Base-by-base conservation (phyloP, 129 eudicot genomes). In the Centrapalus pauciflorus region DNA sequence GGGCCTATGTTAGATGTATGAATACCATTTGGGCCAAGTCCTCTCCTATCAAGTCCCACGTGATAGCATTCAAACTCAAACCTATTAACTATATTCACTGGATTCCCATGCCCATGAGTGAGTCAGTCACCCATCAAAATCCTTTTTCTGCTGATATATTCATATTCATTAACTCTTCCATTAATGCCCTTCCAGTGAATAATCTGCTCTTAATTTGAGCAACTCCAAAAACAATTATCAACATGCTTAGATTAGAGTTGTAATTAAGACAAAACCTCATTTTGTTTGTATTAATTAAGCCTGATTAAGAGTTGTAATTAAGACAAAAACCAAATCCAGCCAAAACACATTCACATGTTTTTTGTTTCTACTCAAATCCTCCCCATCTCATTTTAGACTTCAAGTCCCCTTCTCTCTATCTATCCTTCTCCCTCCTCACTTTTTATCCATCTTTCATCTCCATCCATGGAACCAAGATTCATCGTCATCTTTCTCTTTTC, bases 291-390 rank as follows among this genome's bases (percentile, higher is more conserved):
- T 71, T 60, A 71, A 71, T 71, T 60, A 71, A 71, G 26, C 69
- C 46, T 71, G 34, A 59, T 59, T 46, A 61, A 55, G 7, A 5
- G 1, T 32, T 9, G 40, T 48, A 35, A 32, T 26, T 26, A 14
- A 64, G 2, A 45, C 35, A 48, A 46, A 66, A n/a, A 11, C 61
- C 61, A 46, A 25, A 71, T 46, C 61, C 62, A 49, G 67, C 77
- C 77, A 72, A 72, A 48, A 50, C n/a, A 61, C 61, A 72, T 61
- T 71, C 77, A 72, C 77, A 23, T 72, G 77, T 72, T 50, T 61
- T n/a, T 61, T 72, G 74, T 69, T 55, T 69, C 40, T 25, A 55
- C 65, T 55, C 64, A 28, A 21, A 20, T 34, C 29, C 29, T 45
- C 38, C 76, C 49, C 26, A 32, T 65, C 59, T 65, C 45, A 65